Evolutionary conservation across 352 stramenopile species (phyloP), one percentile per base, ranked within the genome.

Genomic region (Globisporangium alternatum): DNA sequence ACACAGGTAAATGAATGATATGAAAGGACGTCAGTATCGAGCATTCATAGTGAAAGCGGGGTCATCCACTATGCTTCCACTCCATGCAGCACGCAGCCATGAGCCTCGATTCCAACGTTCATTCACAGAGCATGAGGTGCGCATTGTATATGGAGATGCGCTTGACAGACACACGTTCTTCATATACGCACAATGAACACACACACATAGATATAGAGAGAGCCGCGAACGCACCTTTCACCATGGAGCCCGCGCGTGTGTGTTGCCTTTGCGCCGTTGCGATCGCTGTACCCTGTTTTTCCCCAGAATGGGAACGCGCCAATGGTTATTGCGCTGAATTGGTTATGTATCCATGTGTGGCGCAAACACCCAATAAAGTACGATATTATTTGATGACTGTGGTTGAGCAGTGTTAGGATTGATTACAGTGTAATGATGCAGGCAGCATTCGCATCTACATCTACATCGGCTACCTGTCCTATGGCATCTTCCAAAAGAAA

Each of bases 191-290:
- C 25, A 28, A 43, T 21, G 3, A 5, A 60, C 21, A 25, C 15
- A 60, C 6, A 60, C 17, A 35, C 15, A 61, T 22, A 61, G 15
- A 37, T 22, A 61, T 22, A 61, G 15, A 37, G 54, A 51, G 3
- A 28, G 54, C 30, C 17, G 13, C 10, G 21, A 2, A 37, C 56
- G 56, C 31, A 61, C 56, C 56, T 48, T 61, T 61, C 56, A 61
- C 31, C 37, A 48, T 48, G n/a, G n/a, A 25, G 55, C 37, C n/a
- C 21, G 31, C 6, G 31, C 21, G 30, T 30, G 31, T 19, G 37
- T 19, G 13, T 43, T 43, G 37, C 37, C 37, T 43, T 28, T 43
- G 28, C 28, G 47, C 47, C 4, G 45, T 53, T 30, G 44, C 33
- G 19, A 2, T 17, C 43, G 43, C 41, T 49, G 15, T 28, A 28